A percentile compares a stretch with the other conserved stretches of the same genome.
phyloP scores from a whole-genome alignment of 495 filamentous ascomycete species.

The Penicillium bialowiezense region DNA sequence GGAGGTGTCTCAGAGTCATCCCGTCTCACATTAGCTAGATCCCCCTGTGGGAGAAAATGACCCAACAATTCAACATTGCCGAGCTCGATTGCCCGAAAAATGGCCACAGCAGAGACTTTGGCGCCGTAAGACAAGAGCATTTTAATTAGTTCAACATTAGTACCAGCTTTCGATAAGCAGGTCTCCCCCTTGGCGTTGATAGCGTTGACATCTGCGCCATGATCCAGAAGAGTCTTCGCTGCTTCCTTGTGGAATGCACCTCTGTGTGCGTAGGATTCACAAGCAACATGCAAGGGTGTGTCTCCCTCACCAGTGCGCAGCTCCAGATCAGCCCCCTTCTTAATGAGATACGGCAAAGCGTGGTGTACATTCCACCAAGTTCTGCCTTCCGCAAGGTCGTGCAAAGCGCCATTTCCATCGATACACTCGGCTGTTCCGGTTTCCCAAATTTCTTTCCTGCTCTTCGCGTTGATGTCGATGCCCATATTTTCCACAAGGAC shows the following conservation, averaged over 20 bases:
- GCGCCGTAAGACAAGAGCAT: slow-evolving; percentile 14
- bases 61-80: slow-evolving; percentile 8
- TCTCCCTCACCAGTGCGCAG: slow-evolving; percentile 7
- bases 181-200: slow-evolving; percentile 14
- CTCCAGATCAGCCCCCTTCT: slow-evolving; percentile 14
- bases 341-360: slow-evolving; percentile 19
- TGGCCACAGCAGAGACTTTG: neutral
- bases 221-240: slow-evolving; percentile 18
- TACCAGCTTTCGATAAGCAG: slow-evolving; percentile 13
- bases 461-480: slow-evolving; percentile 5
- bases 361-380: slow-evolving; percentile 18
- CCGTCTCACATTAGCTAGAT: neutral
- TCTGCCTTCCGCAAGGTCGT: slow-evolving; percentile 11
- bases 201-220: slow-evolving; percentile 26
- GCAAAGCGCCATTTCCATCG: slow-evolving; percentile 3
- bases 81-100: slow-evolving; percentile 12
- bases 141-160: slow-evolving; percentile 9
- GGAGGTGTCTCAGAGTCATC: no score
- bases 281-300: slow-evolving; percentile 14
- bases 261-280: neutral
- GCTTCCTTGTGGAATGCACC: slow-evolving; percentile 14
- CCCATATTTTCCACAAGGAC: slow-evolving; percentile 13
- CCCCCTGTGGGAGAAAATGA: slow-evolving; percentile 8
- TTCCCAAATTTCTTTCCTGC: neutral
- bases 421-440: no score